Percentiles rank a stretch among this genome's conserved stretches.
Conservation (phyloP, 2,329 filamentous ascomycete species). For the Fusarium temperatum region DNA sequence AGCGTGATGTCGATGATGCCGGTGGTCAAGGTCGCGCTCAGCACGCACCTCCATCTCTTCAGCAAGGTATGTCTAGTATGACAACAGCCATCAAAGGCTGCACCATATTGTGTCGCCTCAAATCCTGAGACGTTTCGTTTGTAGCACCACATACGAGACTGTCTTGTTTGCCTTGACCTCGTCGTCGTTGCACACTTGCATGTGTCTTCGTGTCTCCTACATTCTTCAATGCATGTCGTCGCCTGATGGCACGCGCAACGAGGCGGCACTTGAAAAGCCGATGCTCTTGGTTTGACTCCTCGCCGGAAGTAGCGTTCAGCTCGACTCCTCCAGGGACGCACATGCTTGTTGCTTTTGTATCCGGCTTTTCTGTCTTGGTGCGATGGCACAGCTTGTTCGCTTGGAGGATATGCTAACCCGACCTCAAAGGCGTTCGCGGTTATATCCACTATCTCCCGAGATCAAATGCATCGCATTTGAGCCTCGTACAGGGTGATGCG, state of each 20-base stretch:
- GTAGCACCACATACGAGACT: constrained; percentile 26
- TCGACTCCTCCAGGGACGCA: constrained; percentile 33
- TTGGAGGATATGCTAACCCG: constrained; percentile 36
- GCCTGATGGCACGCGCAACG: constrained; percentile 8
- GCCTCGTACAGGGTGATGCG: constrained; percentile 61
- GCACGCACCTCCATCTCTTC: constrained; percentile 51
- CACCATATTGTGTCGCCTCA: constrained; percentile 30
- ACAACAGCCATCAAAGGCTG: constrained; percentile 25
- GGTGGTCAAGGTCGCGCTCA: constrained; percentile 52
- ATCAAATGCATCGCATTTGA: constrained; percentile 55
- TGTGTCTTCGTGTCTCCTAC: constrained; percentile 7
- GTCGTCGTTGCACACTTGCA: background rate
- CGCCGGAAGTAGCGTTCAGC: constrained; percentile 24
- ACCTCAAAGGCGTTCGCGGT: constrained; percentile 32
- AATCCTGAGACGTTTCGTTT: constrained; percentile 26
- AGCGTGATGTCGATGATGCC: constrained; percentile 58
- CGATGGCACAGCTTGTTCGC: constrained; percentile 26
- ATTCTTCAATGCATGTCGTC: constrained; percentile 14
- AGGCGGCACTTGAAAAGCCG: constrained; percentile 5
- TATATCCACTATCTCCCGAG: constrained; percentile 65
- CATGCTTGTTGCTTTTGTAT: constrained; percentile 37
- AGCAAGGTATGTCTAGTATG: constrained; percentile 54
- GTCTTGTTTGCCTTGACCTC: background rate
- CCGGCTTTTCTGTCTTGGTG: constrained; percentile 30
- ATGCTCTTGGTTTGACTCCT: constrained; percentile 14